These are phyloP conservation scores for Plenodomus tracheiphilus DNA, from an alignment of 2,329 filamentous ascomycete species.

Conservation along the genomic window DNA sequence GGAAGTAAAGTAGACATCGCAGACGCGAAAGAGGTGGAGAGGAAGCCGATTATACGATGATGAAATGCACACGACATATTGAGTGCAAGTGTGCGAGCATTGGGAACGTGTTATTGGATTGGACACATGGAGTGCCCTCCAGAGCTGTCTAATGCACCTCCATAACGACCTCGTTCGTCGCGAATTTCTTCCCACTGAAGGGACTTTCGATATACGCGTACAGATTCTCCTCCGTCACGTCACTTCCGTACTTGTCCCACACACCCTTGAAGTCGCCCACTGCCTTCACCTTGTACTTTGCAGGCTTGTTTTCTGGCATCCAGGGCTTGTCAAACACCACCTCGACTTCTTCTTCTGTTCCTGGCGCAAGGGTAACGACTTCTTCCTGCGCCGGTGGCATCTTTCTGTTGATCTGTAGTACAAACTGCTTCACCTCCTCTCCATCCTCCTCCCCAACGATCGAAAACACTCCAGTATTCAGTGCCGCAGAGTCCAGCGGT, in stretches of 20 bases:
- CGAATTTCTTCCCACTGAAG: conserved; percentile 28
- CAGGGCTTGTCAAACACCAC: conserved; percentile 43
- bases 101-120: background rate
- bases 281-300: conserved; percentile 41
- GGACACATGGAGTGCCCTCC: background rate
- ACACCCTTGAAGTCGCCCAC: conserved; percentile 42
- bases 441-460: conserved; percentile 33
- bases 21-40: conserved; percentile 12
- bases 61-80: background rate
- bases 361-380: conserved; percentile 42
- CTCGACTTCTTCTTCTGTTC: conserved; percentile 38
- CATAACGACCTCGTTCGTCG: conserved; percentile 28
- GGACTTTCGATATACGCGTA: conserved; percentile 29
- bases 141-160: conserved; percentile 16
- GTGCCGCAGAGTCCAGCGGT: conserved; percentile 44
- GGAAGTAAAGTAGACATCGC: conserved; percentile 17
- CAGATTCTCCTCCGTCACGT: conserved; percentile 29
- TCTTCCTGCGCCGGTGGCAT: conserved; percentile 44
- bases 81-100: background rate
- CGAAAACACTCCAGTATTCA: conserved; percentile 45
- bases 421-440: conserved; percentile 31
- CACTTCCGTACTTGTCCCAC: conserved; percentile 35
- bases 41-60: conserved; percentile 11
- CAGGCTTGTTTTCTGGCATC: conserved; percentile 41
- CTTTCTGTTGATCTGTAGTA: conserved; percentile 41